A percentile compares a stretch with the other conserved stretches of the same genome.
Evolutionary conservation across 2,329 filamentous ascomycete species (phyloP).

Genomic region (Chalaropsis ovoidea): DNA sequence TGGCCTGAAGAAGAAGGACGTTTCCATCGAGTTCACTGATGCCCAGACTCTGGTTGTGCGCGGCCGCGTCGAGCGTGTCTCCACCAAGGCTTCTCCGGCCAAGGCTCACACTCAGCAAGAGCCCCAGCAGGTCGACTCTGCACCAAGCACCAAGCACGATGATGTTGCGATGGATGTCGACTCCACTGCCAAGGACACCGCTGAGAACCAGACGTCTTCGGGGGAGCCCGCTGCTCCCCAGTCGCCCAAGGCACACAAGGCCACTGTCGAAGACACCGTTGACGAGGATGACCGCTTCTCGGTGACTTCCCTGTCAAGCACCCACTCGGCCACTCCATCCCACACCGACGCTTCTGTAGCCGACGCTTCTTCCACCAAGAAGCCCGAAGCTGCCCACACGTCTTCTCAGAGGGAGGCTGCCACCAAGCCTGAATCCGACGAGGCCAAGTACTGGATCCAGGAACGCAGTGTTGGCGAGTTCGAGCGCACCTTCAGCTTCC

Average conservation of each 20-base stretch:
- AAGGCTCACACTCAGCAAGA: constrained; percentile 1
- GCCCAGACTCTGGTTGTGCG: constrained; percentile 60
- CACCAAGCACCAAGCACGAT: constrained; percentile 36
- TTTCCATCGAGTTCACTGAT: constrained; percentile 71
- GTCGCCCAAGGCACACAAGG: constrained; percentile 40
- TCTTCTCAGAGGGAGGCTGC: constrained; percentile 20
- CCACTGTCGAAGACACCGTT: constrained; percentile 53
- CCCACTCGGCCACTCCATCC: constrained; percentile 27
- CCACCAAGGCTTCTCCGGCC: constrained; percentile 37
- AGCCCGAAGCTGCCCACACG: constrained; percentile 34
- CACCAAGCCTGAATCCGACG: constrained; percentile 31
- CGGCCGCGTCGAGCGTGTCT: constrained; percentile 56
- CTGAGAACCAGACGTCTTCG: background rate
- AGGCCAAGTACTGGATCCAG: constrained; percentile 58
- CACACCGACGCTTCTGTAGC: constrained; percentile 27
- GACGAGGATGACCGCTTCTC: constrained; percentile 29
- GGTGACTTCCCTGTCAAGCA: constrained; percentile 26
- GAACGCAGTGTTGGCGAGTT: constrained; percentile 60
- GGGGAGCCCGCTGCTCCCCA: constrained; percentile 26
- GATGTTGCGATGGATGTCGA: constrained; percentile 37
- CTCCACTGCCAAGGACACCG: constrained; percentile 34
- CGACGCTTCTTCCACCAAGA: constrained; percentile 23
- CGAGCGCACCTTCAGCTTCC: constrained; percentile 58
- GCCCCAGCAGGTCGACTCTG: constrained; percentile 19
- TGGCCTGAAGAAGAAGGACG: constrained; percentile 61